Evolutionary conservation across 768 basidiomycete species (phyloP).

Genomic region (Lactifluus hygrophoroides): DNA sequence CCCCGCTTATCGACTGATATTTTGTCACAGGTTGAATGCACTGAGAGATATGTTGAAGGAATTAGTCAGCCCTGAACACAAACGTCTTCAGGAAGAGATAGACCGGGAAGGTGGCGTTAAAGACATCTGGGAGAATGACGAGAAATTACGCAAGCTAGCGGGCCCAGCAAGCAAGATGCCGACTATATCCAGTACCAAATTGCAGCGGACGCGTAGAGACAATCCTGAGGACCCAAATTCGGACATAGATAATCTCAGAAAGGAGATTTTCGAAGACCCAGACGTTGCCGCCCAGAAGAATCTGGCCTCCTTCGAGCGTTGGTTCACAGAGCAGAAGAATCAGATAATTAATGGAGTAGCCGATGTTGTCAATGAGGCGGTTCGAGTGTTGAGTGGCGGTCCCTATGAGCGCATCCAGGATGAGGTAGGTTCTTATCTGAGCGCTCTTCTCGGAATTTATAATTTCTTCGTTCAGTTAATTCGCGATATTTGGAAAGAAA

Average conservation of each 20-base stretch:
- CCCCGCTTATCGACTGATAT: not conserved
- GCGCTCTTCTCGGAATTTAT: not conserved
- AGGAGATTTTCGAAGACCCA: conserved; percentile 23
- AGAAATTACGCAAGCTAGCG: conserved; percentile 19
- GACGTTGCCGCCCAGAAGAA: conserved; percentile 20
- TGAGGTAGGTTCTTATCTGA: not conserved
- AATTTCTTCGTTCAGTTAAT: not conserved
- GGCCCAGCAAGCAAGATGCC: conserved; percentile 10
- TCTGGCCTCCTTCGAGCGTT: conserved; percentile 18
- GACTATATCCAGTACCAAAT: not conserved
- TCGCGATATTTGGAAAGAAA: conserved; percentile 22
- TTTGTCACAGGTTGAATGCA: conserved; percentile 14
- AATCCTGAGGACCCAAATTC: not conserved
- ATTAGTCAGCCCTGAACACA: conserved; percentile 17
- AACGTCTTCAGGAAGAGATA: conserved; percentile 7
- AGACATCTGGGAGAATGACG: conserved; percentile 18
- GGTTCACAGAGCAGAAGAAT: conserved; percentile 20
- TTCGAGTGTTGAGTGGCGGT: conserved; percentile 20
- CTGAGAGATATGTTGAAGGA: conserved; percentile 15
- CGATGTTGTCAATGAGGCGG: conserved; percentile 18
- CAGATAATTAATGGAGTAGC: conserved; percentile 16
- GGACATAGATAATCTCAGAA: not conserved
- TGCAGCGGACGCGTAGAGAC: not conserved
- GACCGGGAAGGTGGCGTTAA: conserved; percentile 22
- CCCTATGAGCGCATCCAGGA: conserved; percentile 24